A percentile compares a stretch with the other conserved stretches of the same genome.
Evolutionary conservation across 352 stramenopile species (phyloP).

Genomic region (Achlya hypogyna): DNA sequence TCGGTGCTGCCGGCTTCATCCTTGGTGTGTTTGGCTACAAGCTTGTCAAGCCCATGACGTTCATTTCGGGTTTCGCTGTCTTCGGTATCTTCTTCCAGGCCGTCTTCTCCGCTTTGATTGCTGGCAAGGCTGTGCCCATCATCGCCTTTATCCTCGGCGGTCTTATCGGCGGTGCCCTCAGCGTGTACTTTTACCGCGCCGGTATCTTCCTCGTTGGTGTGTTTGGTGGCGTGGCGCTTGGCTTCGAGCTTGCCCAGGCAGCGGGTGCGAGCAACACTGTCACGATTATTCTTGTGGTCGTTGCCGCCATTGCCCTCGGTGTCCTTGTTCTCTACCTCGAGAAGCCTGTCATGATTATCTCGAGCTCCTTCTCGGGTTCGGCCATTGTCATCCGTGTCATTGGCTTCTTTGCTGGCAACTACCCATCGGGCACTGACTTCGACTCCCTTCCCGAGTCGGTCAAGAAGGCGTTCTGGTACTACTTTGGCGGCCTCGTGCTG

Average conservation of each 20-base stretch:
- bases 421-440: slow-evolving; percentile 47
- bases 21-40: slow-evolving; percentile 49
- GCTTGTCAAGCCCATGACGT: slow-evolving; percentile 46
- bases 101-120: slow-evolving; percentile 23
- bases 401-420: slow-evolving; percentile 58
- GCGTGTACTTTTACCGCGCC: slow-evolving; percentile 34
- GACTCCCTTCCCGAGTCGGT: slow-evolving; percentile 35
- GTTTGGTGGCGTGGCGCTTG: slow-evolving; percentile 30
- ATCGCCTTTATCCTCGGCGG: slow-evolving; percentile 37
- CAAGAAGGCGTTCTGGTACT: slow-evolving; percentile 48
- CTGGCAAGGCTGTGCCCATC: slow-evolving; percentile 9
- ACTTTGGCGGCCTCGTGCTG: slow-evolving; percentile 43
- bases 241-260: slow-evolving; percentile 21
- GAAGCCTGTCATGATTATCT: slow-evolving; percentile 43
- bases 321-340: slow-evolving; percentile 46
- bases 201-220: slow-evolving; percentile 38
- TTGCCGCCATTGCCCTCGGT: slow-evolving; percentile 33
- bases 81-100: slow-evolving; percentile 51
- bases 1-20: slow-evolving; percentile 31
- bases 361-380: slow-evolving; percentile 47
- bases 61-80: slow-evolving; percentile 59
- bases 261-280: background rate
- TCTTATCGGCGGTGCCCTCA: slow-evolving; percentile 25
- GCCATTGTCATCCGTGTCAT: slow-evolving; percentile 44
- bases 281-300: slow-evolving; percentile 33